Percentiles rank a stretch among this genome's conserved stretches.
Conservation (phyloP, 1,139 yeast genomes). For the Suhomyces panamericanus region DNA sequence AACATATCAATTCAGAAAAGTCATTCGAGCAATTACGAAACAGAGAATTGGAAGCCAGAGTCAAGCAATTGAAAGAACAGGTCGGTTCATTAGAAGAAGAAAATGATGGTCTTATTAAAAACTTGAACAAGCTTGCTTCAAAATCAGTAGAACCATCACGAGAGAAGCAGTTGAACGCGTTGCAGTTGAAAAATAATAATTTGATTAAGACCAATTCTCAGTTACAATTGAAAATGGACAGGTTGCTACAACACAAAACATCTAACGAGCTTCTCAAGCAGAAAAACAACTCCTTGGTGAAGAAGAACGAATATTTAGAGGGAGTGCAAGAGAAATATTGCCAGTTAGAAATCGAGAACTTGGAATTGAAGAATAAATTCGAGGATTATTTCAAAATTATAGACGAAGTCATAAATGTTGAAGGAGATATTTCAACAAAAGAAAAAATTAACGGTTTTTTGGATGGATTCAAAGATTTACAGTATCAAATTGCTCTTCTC, state of each 20-base stretch:
- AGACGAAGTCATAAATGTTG: conserved; percentile 28
- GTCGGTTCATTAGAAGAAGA: conserved; percentile 26
- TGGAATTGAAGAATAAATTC: conserved; percentile 46
- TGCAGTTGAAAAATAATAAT: conserved; percentile 30
- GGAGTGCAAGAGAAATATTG: conserved; percentile 48
- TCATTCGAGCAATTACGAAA: background rate
- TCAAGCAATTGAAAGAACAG: conserved; percentile 24
- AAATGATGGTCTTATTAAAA: conserved; percentile 54
- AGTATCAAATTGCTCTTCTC: conserved; percentile 40
- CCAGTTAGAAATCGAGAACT: conserved; percentile 53
- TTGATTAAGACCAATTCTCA: conserved; percentile 36
- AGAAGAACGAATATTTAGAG: conserved; percentile 44
- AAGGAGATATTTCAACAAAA: conserved; percentile 13
- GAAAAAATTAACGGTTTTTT: conserved; percentile 30
- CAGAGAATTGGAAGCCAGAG: conserved; percentile 32
- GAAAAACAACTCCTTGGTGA: conserved; percentile 33
- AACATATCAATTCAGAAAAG: conserved; percentile 27
- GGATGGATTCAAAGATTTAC: conserved; percentile 33
- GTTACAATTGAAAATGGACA: conserved; percentile 30
- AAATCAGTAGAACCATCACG: conserved; percentile 10
- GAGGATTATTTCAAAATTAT: conserved; percentile 33
- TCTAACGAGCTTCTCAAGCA: conserved; percentile 42
- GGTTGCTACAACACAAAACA: conserved; percentile 39
- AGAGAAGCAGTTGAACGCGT: conserved; percentile 22
- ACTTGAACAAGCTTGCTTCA: conserved; percentile 20